Evolutionary conservation across 148 eudicot species (phyloP), one percentile per base, ranked within the genome.

Genomic region (Hydrangea macrophylla): DNA sequence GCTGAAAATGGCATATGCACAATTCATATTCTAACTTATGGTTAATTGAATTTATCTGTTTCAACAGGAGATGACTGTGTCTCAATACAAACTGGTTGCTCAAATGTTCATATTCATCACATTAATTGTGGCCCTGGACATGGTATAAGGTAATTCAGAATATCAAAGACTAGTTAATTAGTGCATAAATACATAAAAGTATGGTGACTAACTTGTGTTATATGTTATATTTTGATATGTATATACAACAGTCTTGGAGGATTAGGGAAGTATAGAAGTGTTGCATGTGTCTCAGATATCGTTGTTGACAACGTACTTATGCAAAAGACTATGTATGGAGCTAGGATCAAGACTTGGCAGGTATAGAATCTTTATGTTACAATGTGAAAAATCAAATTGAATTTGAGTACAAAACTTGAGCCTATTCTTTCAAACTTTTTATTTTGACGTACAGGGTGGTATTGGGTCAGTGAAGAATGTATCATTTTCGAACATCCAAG

Each of bases 291-390:
- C 40, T 91, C 92, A 7, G 75, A 91, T 69, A 80, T 91, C 24
- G 56, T 75, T 5, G 88, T 88, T 3, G 90, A 91, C 25, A 65
- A 88, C 65, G 79, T 86, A 62, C 5, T 67, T 65, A 81, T 88
- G 85, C 77, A 76, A 23, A 78, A 71, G 60, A 88, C 95, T 0
- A 44, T 81, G 28, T 86, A 75, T 37, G 97, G 97, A 72, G 97
- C 75, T 30, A 74, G 97, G 70, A 91, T 91, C 82, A 91, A 91
- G 75, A 88, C 97, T 69, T 91, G 97, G 97, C 92, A 88, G 87
- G 96, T 90, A 73, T 7, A 35, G 5, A 58, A n/a, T 1, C 25
- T 5, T 48, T 20, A 48, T 15, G n/a, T 5, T 48, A 15, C 53
- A 48, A 48, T 7, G 2, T 3, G 23, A 18, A 48, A n/a, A 59